Conservation (phyloP, 2,329 filamentous ascomycete species). For the Aspergillus thermomutatus region DNA sequence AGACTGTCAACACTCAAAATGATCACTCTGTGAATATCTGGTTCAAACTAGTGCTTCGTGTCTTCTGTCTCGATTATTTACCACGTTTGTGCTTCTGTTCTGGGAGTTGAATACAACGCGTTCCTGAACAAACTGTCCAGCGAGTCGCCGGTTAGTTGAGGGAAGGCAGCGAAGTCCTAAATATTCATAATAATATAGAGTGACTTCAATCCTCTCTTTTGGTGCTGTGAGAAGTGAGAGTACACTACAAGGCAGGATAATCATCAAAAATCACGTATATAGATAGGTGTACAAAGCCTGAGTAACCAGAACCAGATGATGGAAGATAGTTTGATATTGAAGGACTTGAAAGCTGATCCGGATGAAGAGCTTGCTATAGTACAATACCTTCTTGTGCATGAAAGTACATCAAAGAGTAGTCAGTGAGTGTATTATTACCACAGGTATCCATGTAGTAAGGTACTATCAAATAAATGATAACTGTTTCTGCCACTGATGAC, state of each 20-base stretch:
- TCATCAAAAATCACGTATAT: neutral
- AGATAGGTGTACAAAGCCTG: neutral
- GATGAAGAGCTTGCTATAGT: neutral
- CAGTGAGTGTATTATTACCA: too few relatives aligned
- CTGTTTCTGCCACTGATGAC: neutral
- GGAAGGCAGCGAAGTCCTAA: neutral
- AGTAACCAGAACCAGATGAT: neutral
- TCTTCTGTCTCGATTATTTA: neutral
- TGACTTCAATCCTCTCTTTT: neutral
- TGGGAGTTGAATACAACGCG: neutral
- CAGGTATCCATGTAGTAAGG: too few relatives aligned
- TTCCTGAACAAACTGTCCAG: neutral
- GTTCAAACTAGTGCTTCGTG: neutral
- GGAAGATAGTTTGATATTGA: neutral
- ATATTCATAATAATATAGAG: neutral
- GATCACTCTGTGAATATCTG: neutral
- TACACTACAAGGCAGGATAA: neutral
- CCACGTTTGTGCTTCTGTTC: neutral
- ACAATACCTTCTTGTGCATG: neutral
- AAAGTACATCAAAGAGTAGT: neutral
- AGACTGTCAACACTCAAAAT: neutral
- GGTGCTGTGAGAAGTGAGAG: neutral
- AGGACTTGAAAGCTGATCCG: neutral
- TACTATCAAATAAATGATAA: too few relatives aligned
- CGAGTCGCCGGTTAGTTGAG: neutral